Evolutionary conservation across 2,329 filamentous ascomycete genomes (phyloP), one percentile per base, ranked within the genome.

Genomic region (Cordyceps javanica): DNA sequence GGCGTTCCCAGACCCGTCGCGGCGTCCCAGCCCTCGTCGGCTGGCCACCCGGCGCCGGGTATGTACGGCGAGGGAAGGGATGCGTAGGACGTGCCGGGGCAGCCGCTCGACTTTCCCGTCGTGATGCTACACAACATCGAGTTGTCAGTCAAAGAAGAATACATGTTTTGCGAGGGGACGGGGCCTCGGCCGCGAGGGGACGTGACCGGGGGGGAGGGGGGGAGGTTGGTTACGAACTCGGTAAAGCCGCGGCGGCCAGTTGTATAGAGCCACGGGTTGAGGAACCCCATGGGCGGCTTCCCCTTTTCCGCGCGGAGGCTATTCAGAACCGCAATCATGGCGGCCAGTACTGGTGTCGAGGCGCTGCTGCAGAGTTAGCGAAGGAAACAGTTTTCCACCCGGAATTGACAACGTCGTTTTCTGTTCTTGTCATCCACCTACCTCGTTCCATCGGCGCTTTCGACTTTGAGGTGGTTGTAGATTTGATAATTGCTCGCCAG

Each of bases 321-420:
- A 65, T 90, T 90, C 52, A 90, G 69, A 38, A 88, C 76, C 1
- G 81, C 77, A 50, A 90, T 72, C 61, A 90, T 77, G 14, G 78
- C 79, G 0, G 86, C 85, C 51, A 87, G 79, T 0, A 84, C 73
- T 0, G 88, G 88, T 0, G 82, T 73, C 2, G 86, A 79, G 0
- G 86, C 85, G 57, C 75, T 78, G 49, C 23, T 14, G 28, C 2
- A 10, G n/a, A 42, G 10, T 59, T 10, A 63, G 57, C 58, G 7
- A 23, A 13, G 41, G 4, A n/a, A n/a, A n/a, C n/a, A n/a, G n/a
- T n/a, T n/a, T n/a, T n/a, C n/a, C n/a, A n/a, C n/a, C n/a, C n/a
- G n/a, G n/a, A n/a, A n/a, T n/a, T n/a, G n/a, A 13, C 10, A 19
- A 23, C 19, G 36, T 9, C 7, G 8, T 45, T 8, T 26, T 45